Base-by-base conservation (phyloP, 2,329 filamentous ascomycete genomes). In the Arthrobotrys pseudoclavata region DNA sequence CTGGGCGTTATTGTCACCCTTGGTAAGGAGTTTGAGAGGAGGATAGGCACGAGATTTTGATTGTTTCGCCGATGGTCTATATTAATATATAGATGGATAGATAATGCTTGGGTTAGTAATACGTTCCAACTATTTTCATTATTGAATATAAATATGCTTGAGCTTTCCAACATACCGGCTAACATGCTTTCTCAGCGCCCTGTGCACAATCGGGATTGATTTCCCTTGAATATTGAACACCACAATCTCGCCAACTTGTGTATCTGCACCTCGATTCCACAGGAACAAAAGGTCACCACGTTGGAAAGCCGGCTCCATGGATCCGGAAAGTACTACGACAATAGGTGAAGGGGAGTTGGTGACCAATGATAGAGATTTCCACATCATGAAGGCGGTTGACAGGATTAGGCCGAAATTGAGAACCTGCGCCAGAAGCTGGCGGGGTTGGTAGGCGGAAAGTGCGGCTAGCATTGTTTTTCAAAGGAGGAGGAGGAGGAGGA, bases 121-220 rank as follows among this genome's bases (percentile, higher is more conserved):
- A 37, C 62, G 26, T n/a, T 34, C 9, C 31, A 34, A n/a, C 13
- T 40, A 15, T 9, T 40, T 40, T 15, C 7, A 40, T 1, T 13
- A 40, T 40, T n/a, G 9, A 12, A 40, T 40, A 40, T 40, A 1
- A 15, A 34, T 9, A 2, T 10, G 31, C 7, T 9, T 34, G 37
- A 40, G 12, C 9, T 29, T 60, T 34, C 40, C 13, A 22, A 84
- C 87, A 85, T 82, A 88, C 87, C 85, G 85, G 83, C 87, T 87
- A 57, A 88, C 88, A 84, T 89, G 90, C 80, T 87, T 87, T 85
- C 94, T 89, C 68, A 98, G 91, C 9, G 98, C 88, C 62, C 96
- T 87, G 86, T 99, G 96, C 80, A 99, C 96, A 84, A 99, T 99
- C 31, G 96, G 96, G 79, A 99, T 98, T 80, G 97, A 92, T 87